Evolutionary conservation across 164 flowering plant genomes (phyloP), one percentile per base, ranked within the genome.

Genomic region (Dillenia turbinata): DNA sequence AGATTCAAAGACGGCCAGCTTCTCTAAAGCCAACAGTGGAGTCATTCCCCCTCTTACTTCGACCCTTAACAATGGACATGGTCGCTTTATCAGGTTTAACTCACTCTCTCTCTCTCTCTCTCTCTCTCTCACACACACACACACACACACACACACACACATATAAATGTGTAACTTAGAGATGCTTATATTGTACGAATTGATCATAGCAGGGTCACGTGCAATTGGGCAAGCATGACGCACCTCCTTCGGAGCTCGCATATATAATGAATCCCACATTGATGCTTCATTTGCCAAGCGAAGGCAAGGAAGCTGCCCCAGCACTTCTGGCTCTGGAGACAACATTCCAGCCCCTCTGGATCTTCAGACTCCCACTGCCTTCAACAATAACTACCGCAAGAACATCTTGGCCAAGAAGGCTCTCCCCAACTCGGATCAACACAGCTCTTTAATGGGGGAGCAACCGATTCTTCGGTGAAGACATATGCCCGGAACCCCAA

Each of bases 361-460:
- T 54, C 9, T 73, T 13, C 56, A 43, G 16, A 74, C 76, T 0
- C 81, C 79, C 1, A 62, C 63, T 0, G 0, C 12, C 8, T 78
- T 77, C 44, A 81, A 81, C 68, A 74, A 63, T 48, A 4, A n/a
- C 5, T 81, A 76, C 61, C 77, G 6, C 81, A 58, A 55, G 22
- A 71, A 81, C 65, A 70, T 81, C 10, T 13, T 78, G 14, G 59
- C 22, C 56, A 24, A 65, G 8, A 70, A 65, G 58, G 85, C 80
- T 13, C 70, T 81, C 1, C 75, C 78, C 15, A 77, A 71, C 54
- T 81, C 85, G 12, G 85, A 81, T 56, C 81, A 81, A n/a, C n/a
- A 46, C 47, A 22, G 33, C 65, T 81, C 7, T 74, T 54, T 62
- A 71, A 65, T 15, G 78, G 77, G 4, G 78, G 78, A 9, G 69